A percentile compares a stretch with the other conserved stretches of the same genome.
phyloP scores from a whole-genome alignment of 805 yeast species.

The Candida ascalaphidarum region DNA sequence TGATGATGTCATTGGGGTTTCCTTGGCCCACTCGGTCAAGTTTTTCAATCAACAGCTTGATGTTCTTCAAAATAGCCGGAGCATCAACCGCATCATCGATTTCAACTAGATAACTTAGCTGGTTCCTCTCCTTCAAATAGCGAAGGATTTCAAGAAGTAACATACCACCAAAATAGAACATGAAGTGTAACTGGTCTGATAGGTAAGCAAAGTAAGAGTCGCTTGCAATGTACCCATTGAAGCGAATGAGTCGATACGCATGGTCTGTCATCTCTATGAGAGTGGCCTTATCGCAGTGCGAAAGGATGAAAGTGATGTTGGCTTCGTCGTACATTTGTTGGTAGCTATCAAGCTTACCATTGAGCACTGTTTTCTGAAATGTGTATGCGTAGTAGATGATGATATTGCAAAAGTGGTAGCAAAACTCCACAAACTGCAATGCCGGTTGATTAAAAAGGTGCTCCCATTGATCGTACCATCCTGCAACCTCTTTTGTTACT shows the following conservation, averaged over 20 bases:
- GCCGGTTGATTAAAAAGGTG: conserved; percentile 62
- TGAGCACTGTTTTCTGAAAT: conserved; percentile 10
- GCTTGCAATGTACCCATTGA: conserved; percentile 31
- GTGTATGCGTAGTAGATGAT: conserved; percentile 37
- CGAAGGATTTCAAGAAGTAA: conserved; percentile 21
- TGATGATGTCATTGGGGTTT: conserved; percentile 19
- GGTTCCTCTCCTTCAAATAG: conserved; percentile 1
- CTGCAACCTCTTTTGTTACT: conserved; percentile 40
- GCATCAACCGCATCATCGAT: background rate
- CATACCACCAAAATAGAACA: conserved; percentile 34
- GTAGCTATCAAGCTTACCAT: conserved; percentile 1
- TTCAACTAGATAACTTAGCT: background rate
- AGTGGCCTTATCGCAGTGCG: conserved; percentile 15
- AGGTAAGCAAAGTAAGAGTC: conserved; percentile 58
- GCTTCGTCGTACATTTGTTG: conserved; percentile 8
- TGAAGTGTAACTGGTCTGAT: conserved; percentile 63
- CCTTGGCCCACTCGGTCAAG: conserved; percentile 18
- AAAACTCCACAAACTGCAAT: conserved; percentile 65
- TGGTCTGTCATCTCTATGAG: conserved; percentile 31
- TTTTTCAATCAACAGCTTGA: conserved; percentile 16
- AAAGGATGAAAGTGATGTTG: conserved; percentile 14
- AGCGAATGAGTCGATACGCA: conserved; percentile 32
- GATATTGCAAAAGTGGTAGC: conserved; percentile 54
- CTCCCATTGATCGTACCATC: conserved; percentile 66
- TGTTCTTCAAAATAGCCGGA: conserved; percentile 5